A percentile compares a stretch with the other conserved stretches of the same genome.
phyloP scores from a whole-genome alignment of 805 yeast species.

The Yarrowia sp. region DNA sequence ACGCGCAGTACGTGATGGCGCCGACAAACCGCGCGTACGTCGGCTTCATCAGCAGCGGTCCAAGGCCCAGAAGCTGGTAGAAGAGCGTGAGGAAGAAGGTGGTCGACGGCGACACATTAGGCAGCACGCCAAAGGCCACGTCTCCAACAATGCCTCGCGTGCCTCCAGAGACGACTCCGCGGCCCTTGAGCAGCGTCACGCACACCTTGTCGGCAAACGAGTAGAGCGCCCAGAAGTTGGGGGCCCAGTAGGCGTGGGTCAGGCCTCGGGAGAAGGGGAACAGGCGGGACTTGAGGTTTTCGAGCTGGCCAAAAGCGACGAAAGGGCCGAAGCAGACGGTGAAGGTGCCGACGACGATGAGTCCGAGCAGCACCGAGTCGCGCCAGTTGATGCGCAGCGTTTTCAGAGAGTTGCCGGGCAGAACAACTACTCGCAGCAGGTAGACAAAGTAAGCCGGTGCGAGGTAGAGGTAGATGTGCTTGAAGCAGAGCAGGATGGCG shows the following conservation, averaged over 20 bases:
- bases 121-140: constrained; percentile 74
- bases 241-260: constrained; percentile 99
- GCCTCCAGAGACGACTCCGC: constrained; percentile 41
- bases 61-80: constrained; percentile 73
- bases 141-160: constrained; percentile 94
- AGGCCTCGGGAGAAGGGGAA: constrained; percentile 94
- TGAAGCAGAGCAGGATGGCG: constrained; percentile 79
- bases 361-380: constrained; percentile 60
- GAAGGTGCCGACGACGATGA: constrained; percentile 61
- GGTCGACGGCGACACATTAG: constrained; percentile 71
- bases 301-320: constrained; percentile 55
- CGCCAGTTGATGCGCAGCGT: constrained; percentile 60
- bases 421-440: constrained; percentile 49
- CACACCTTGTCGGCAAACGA: constrained; percentile 70
- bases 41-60: constrained; percentile 64
- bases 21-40: constrained; percentile 78
- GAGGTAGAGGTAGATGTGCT: constrained; percentile 86
- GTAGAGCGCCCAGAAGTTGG: constrained; percentile 94
- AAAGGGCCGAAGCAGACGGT: constrained; percentile 77
- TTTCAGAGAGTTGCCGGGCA: constrained; percentile 32
- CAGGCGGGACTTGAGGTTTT: constrained; percentile 63
- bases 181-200: background rate
- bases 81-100: constrained; percentile 81
- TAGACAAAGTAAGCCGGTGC: constrained; percentile 92
- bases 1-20: constrained; percentile 83